phyloP scores from a whole-genome alignment of 345 rosid genomes.

The Noccaea caerulescens region DNA sequence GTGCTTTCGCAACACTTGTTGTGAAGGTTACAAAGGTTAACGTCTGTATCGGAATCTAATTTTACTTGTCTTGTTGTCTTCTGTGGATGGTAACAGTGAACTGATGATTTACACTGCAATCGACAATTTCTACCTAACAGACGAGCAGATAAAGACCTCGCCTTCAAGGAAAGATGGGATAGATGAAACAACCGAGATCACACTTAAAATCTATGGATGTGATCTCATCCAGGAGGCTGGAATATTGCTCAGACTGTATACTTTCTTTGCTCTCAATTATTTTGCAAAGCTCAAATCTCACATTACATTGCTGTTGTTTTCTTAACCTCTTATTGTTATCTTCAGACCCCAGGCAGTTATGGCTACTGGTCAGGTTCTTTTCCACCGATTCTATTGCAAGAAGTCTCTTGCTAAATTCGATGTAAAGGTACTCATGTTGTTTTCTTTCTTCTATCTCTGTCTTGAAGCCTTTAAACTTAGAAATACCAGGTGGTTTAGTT shows the following conservation, averaged over 20 bases:
- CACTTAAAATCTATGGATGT: constrained; percentile 85
- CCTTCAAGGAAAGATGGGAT: constrained; percentile 93
- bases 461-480: not conserved
- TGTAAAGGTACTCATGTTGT: constrained; percentile 53
- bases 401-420: constrained; percentile 90
- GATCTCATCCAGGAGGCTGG: constrained; percentile 96
- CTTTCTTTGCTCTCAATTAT: constrained; percentile 31
- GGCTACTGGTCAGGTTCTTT: constrained; percentile 98
- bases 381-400: constrained; percentile 94
- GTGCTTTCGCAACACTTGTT: not conserved
- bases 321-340: constrained; percentile 24
- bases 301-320: not conserved
- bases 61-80: not conserved
- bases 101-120: constrained; percentile 92
- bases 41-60: not conserved
- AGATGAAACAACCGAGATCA: constrained; percentile 75
- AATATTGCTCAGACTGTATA: constrained; percentile 80
- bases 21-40: not conserved
- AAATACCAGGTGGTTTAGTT: not conserved
- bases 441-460: constrained; percentile 5
- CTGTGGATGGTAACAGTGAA: constrained; percentile 11
- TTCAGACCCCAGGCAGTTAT: constrained; percentile 93
- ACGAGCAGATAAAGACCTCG: constrained; percentile 68
- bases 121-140: constrained; percentile 83
- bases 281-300: not conserved